These are phyloP conservation scores for Polytrichum formosum DNA, from an alignment of 225 moss, liverwort and hornwort genomes.

Conservation along the genomic window DNA sequence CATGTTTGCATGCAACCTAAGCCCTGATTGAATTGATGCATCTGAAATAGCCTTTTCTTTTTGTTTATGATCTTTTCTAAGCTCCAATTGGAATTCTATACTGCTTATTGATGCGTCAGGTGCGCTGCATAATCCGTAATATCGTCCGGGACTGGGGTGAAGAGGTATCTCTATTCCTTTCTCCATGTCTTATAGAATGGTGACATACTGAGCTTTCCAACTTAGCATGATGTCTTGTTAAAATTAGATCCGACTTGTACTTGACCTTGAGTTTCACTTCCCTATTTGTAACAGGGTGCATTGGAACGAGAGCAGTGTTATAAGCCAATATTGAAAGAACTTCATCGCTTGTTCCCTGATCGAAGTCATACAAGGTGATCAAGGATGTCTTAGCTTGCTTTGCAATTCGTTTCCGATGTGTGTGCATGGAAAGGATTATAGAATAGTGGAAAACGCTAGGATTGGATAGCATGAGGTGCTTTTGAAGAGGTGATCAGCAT, in stretches of 20 bases:
- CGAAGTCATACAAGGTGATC: conserved; percentile 52
- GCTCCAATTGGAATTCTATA: not conserved
- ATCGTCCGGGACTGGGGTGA: conserved; percentile 81
- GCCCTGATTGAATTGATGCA: not conserved
- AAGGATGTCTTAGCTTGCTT: not conserved
- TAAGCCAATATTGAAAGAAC: conserved; percentile 72
- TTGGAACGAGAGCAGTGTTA: conserved; percentile 76
- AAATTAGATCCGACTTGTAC: too few relatives aligned
- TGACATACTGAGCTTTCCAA: too few relatives aligned
- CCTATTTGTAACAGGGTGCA: conserved; percentile 48
- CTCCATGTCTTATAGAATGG: not conserved
- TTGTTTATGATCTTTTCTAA: not conserved
- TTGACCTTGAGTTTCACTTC: not conserved
- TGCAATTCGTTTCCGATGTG: not conserved
- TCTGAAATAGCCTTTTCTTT: not conserved
- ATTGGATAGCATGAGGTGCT: not conserved
- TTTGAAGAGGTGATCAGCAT: too few relatives aligned
- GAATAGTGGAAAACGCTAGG: not conserved
- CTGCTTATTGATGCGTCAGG: conserved; percentile 39
- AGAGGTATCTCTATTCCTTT: conserved; percentile 48
- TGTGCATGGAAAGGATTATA: not conserved
- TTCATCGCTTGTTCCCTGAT: conserved; percentile 59
- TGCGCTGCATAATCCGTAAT: conserved; percentile 78
- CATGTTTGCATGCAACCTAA: too few relatives aligned
- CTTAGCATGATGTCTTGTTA: too few relatives aligned